phyloP scores from a whole-genome alignment of 306 rosid species.

The Erythrophleum fordii region DNA sequence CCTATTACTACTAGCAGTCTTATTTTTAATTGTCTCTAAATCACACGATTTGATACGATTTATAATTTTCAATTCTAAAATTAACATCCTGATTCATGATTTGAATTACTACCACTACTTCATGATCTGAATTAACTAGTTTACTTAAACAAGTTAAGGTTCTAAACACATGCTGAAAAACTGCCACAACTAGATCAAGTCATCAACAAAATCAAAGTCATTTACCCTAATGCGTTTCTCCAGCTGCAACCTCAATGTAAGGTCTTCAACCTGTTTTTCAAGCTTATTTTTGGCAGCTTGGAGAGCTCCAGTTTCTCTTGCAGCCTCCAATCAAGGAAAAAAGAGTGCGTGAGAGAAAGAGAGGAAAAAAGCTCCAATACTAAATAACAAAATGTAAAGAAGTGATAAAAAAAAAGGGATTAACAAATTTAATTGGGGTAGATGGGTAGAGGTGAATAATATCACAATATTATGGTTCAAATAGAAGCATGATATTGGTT shows the following conservation, averaged over 20 bases:
- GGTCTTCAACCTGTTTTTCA: constrained; percentile 97
- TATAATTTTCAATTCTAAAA: too few relatives aligned
- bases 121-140: neutral
- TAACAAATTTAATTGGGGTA: neutral
- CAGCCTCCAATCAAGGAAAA: constrained; percentile 65
- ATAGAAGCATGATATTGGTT: neutral
- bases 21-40: too few relatives aligned
- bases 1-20: too few relatives aligned
- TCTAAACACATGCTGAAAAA: neutral
- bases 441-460: too few relatives aligned
- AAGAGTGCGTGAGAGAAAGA: neutral
- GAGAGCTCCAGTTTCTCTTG: constrained; percentile 98
- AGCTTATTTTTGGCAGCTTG: constrained; percentile 99
- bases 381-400: too few relatives aligned
- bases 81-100: too few relatives aligned
- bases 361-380: neutral
- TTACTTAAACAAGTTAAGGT: constrained; percentile 2
- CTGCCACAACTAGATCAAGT: neutral
- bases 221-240: constrained; percentile 94
- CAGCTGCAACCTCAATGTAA: constrained; percentile 90
- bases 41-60: too few relatives aligned
- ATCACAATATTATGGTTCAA: neutral
- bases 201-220: constrained; percentile 35
- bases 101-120: neutral
- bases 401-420: too few relatives aligned